Conservation (phyloP, 2,329 filamentous ascomycete species). For the Coniochaeta hoffmannii region DNA sequence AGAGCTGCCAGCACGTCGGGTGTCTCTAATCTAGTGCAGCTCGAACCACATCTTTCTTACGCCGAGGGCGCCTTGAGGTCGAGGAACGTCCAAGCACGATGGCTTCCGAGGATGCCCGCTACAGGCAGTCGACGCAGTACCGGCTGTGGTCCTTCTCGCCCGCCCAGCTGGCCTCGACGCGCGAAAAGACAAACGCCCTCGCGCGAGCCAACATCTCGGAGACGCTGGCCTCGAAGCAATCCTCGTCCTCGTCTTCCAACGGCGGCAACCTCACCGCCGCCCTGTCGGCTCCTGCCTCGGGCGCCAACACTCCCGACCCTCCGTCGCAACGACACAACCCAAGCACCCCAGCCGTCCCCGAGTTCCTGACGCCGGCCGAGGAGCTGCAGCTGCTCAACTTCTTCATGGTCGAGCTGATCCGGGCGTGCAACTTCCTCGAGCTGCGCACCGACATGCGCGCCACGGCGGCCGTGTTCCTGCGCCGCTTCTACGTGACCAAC, state of each 20-base stretch:
- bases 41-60: no score
- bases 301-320: slow-evolving; percentile 26
- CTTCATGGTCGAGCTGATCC: slow-evolving; percentile 56
- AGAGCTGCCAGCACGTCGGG: no score
- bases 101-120: slow-evolving; percentile 82
- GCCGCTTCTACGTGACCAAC: slow-evolving; percentile 93
- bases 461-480: slow-evolving; percentile 82
- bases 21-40: no score
- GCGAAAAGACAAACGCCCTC: slow-evolving; percentile 70
- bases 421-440: slow-evolving; percentile 46
- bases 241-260: slow-evolving; percentile 35
- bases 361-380: slow-evolving; percentile 76
- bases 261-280: slow-evolving; percentile 14
- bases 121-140: slow-evolving; percentile 84
- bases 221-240: slow-evolving; percentile 50
- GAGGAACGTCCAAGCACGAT: slow-evolving; percentile 37
- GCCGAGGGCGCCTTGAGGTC: no score
- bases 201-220: slow-evolving; percentile 56
- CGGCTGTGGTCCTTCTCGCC: slow-evolving; percentile 88
- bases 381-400: slow-evolving; percentile 75
- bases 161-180: slow-evolving; percentile 60
- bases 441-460: slow-evolving; percentile 48
- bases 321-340: slow-evolving; percentile 19
- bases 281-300: slow-evolving; percentile 14
- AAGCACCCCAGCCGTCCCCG: slow-evolving; percentile 45